Conservation (phyloP, 1,284 basidiomycete species). For the Ceratobasidium papillatum region DNA sequence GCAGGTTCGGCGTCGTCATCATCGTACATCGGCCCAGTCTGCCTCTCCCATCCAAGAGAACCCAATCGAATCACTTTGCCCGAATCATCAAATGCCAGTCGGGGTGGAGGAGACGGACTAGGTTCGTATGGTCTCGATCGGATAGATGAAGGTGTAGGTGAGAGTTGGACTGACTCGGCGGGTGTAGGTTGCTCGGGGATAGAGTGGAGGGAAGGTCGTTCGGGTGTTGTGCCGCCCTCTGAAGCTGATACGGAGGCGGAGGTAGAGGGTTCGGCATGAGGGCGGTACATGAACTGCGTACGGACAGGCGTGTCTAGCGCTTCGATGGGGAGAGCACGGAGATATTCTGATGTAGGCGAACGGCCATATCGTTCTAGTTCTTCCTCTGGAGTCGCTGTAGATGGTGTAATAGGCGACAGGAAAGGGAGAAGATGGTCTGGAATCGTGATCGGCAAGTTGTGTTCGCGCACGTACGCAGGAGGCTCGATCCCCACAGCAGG, state of each 20-base stretch:
- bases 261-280: not conserved
- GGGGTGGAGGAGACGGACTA: constrained; percentile 12
- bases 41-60: constrained; percentile 17
- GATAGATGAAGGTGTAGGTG: not conserved
- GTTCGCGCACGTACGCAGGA: not conserved
- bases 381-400: not conserved
- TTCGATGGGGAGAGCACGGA: not conserved
- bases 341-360: not conserved
- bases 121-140: constrained; percentile 15
- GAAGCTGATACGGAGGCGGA: not conserved
- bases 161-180: not conserved
- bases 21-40: constrained; percentile 7
- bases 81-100: constrained; percentile 21
- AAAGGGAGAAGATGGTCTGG: constrained; percentile 16
- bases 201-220: not conserved
- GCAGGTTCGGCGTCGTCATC: not conserved
- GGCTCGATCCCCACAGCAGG: not conserved
- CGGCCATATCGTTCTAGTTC: not conserved
- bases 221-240: not conserved
- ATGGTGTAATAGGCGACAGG: constrained; percentile 15
- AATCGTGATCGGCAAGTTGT: not conserved
- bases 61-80: constrained; percentile 24
- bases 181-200: constrained; percentile 7
- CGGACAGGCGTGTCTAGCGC: not conserved
- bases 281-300: not conserved